Evolutionary conservation across 1,284 basidiomycete genomes (phyloP).

Genomic region (Pulchroboletus neoregius): DNA sequence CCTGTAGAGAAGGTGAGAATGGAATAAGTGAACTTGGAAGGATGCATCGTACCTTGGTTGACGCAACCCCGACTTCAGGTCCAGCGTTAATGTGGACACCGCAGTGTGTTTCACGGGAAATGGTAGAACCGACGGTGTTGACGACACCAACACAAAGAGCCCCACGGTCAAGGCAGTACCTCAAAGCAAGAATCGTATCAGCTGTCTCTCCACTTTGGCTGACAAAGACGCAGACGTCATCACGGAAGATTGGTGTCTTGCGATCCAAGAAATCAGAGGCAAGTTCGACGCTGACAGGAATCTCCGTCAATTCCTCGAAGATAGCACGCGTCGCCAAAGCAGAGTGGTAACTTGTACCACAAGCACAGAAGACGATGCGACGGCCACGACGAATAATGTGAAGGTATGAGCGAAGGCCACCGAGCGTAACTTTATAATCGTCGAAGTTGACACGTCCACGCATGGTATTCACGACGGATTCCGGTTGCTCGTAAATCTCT

Average conservation of each 20-base stretch:
- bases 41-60: conserved; percentile 76
- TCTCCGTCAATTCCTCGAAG: conserved; percentile 99
- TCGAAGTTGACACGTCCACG: conserved; percentile 99
- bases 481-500: conserved; percentile 99
- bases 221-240: conserved; percentile 96
- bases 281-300: conserved; percentile 95
- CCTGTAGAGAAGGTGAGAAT: conserved; percentile 43
- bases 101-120: conserved; percentile 98
- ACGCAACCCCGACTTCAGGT: conserved; percentile 98
- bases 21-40: background rate
- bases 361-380: conserved; percentile 95
- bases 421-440: conserved; percentile 85
- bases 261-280: conserved; percentile 99
- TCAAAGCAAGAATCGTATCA: conserved; percentile 94
- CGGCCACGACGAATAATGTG: conserved; percentile 94
- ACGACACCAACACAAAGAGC: conserved; percentile 96
- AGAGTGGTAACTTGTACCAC: conserved; percentile 98
- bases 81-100: conserved; percentile 99
- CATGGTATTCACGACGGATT: conserved; percentile 99
- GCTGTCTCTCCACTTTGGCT: conserved; percentile 99
- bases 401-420: conserved; percentile 93
- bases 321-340: conserved; percentile 97
- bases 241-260: conserved; percentile 99
- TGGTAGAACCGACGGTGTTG: conserved; percentile 97
- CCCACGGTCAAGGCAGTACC: conserved; percentile 95